phyloP scores from a whole-genome alignment of 192 early-diverging fungal species.

The Backusella australiensis region DNA sequence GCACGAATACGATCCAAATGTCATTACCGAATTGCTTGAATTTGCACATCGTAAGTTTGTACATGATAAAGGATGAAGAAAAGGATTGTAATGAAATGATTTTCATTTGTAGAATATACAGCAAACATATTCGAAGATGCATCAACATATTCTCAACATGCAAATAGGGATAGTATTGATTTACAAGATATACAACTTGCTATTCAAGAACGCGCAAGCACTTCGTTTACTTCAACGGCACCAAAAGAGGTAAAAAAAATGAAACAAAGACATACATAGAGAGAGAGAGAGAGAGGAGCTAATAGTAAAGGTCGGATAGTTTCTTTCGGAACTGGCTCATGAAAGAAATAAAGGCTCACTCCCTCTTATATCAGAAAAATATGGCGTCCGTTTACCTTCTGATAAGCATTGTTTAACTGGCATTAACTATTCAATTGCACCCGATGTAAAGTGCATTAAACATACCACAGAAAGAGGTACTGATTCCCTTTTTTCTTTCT shows the following conservation, averaged over 20 bases:
- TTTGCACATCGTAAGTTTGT: conserved; percentile 77
- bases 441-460: conserved; percentile 43
- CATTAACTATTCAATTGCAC: conserved; percentile 74
- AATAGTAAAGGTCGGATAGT: conserved; percentile 34
- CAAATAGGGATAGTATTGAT: conserved; percentile 70
- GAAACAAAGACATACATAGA: neutral
- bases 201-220: conserved; percentile 85
- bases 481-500: neutral
- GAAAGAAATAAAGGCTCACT: conserved; percentile 74
- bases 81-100: neutral
- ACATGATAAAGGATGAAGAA: neutral
- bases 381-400: conserved; percentile 73
- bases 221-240: conserved; percentile 86
- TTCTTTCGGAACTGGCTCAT: conserved; percentile 69
- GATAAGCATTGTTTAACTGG: conserved; percentile 73
- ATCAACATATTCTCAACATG: conserved; percentile 89
- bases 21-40: conserved; percentile 91
- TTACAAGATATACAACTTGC: conserved; percentile 87
- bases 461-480: no score
- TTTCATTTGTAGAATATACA: conserved; percentile 63
- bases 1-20: conserved; percentile 85
- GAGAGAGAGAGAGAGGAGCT: neutral
- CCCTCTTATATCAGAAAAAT: conserved; percentile 74
- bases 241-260: conserved; percentile 69
- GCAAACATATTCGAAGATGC: conserved; percentile 91